Conservation (phyloP, 1,139 yeast species). For the Magnusiomyces tetraspermus region DNA sequence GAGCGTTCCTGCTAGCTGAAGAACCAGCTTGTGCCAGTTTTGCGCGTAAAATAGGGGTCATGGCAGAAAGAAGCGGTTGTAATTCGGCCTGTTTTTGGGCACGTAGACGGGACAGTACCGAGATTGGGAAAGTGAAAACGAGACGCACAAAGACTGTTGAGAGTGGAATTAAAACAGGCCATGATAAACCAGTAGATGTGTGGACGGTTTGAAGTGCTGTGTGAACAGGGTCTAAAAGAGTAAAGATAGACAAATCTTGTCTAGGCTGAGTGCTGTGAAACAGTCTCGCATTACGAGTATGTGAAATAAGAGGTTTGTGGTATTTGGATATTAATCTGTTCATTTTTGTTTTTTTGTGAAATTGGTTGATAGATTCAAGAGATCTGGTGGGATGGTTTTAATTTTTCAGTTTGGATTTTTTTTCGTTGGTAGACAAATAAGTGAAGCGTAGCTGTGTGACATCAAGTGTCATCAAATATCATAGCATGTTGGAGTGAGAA, state of each 20-base stretch:
- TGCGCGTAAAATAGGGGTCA: conserved; percentile 63
- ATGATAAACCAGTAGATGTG: conserved; percentile 51
- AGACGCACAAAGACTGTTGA: conserved; percentile 60
- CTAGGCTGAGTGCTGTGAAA: not conserved
- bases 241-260: not conserved
- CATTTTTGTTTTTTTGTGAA: too few species aligned
- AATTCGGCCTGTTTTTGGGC: conserved; percentile 61
- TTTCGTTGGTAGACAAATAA: too few species aligned
- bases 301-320: not conserved
- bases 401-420: too few species aligned
- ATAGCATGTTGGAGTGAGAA: too few species aligned
- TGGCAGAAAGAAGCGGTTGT: conserved; percentile 54
- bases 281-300: not conserved
- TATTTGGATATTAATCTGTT: not conserved
- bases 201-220: conserved; percentile 23
- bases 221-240: conserved; percentile 21
- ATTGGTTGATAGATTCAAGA: too few species aligned
- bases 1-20: conserved; percentile 29
- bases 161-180: conserved; percentile 76
- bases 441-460: too few species aligned
- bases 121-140: conserved; percentile 65
- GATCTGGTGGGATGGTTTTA: too few species aligned
- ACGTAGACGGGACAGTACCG: conserved; percentile 59
- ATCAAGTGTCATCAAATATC: too few species aligned
- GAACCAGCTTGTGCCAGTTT: conserved; percentile 47